Conservation (phyloP, 345 rosid genomes). For the Lepidium sativum region DNA sequence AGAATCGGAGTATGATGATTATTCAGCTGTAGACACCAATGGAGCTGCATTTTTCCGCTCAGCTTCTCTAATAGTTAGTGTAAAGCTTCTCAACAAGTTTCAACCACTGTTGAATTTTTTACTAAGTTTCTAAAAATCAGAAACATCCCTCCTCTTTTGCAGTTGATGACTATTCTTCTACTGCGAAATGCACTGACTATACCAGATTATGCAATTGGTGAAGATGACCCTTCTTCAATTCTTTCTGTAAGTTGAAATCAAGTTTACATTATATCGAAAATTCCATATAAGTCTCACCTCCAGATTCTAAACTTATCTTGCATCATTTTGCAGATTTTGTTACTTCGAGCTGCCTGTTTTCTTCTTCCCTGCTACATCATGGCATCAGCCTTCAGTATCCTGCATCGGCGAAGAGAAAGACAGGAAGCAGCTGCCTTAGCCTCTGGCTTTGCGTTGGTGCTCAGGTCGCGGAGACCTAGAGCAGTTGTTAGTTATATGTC, state of each 20-base stretch:
- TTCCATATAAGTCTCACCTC: not conserved
- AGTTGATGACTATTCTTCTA: constrained; percentile 83
- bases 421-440: constrained; percentile 94
- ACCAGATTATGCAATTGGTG: constrained; percentile 58
- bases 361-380: constrained; percentile 96
- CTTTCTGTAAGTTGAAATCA: constrained; percentile 54
- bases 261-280: not conserved
- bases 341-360: constrained; percentile 70
- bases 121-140: not conserved
- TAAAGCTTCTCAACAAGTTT: not conserved
- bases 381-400: constrained; percentile 93
- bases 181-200: constrained; percentile 66
- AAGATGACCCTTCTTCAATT: constrained; percentile 62
- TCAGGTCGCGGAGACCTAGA: constrained; percentile 69
- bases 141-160: constrained; percentile 2
- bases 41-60: constrained; percentile 93
- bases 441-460: constrained; percentile 76
- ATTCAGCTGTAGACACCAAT: constrained; percentile 65
- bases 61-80: constrained; percentile 69
- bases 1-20: constrained; percentile 81
- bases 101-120: not conserved
- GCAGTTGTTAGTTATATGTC: constrained; percentile 36
- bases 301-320: not conserved
- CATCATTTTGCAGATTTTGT: constrained; percentile 53
- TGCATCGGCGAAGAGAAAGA: constrained; percentile 85